phyloP scores from a whole-genome alignment of 75 land plant species.

The Picea glauca region DNA sequence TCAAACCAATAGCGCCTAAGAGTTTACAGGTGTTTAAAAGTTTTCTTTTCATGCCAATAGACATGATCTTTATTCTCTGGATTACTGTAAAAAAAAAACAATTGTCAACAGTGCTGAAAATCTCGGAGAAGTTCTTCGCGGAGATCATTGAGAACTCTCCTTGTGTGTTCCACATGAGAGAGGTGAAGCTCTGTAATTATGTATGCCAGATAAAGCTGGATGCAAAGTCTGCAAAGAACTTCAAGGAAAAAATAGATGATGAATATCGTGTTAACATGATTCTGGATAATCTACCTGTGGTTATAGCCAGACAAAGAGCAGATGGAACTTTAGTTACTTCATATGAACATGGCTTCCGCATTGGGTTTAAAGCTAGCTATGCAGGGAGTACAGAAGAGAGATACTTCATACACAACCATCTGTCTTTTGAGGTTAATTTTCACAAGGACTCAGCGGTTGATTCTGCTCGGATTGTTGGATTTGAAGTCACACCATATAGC shows the following conservation, averaged over 20 bases:
- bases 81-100: conserved; percentile 71
- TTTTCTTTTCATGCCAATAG: too few relatives aligned
- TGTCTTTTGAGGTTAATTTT: conserved; percentile 64
- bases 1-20: too few relatives aligned
- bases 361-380: conserved; percentile 68
- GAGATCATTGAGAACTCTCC: conserved; percentile 52
- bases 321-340: too few relatives aligned
- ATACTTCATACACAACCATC: conserved; percentile 60
- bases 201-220: conserved; percentile 54
- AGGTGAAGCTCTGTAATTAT: conserved; percentile 1
- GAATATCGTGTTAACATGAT: too few relatives aligned
- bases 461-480: conserved; percentile 34
- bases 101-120: conserved; percentile 11
- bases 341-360: conserved; percentile 78
- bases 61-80: conserved; percentile 85
- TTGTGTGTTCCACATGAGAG: conserved; percentile 77
- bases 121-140: too few relatives aligned
- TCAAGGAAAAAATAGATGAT: too few relatives aligned
- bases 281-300: too few relatives aligned
- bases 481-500: too few relatives aligned
- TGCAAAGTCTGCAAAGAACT: conserved; percentile 36
- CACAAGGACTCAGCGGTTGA: conserved; percentile 66
- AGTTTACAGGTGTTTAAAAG: too few relatives aligned
- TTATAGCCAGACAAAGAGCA: too few relatives aligned
- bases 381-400: conserved; percentile 29